A percentile compares a stretch with the other conserved stretches of the same genome.
Evolutionary conservation across 1,284 basidiomycete genomes (phyloP).

Genomic region (Irpex rosettiformis): DNA sequence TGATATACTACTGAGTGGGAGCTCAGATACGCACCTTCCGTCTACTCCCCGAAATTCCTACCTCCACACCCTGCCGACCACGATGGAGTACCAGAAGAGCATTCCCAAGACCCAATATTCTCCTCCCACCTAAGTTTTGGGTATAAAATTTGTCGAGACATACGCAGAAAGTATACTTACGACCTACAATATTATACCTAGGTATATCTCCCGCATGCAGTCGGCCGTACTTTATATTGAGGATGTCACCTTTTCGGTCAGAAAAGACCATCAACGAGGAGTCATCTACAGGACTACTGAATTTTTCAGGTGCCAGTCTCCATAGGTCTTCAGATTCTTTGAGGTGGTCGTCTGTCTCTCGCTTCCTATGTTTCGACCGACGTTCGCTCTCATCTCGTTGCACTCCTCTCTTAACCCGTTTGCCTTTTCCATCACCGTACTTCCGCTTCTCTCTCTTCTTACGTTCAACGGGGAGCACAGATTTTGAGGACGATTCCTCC

Average conservation of each 20-base stretch:
- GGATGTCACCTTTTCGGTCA: constrained; percentile 65
- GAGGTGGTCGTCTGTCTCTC: constrained; percentile 18
- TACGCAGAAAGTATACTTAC: constrained; percentile 36
- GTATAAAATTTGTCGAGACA: constrained; percentile 40
- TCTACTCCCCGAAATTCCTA: constrained; percentile 41
- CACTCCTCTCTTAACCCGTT: constrained; percentile 23
- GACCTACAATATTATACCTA: constrained; percentile 54
- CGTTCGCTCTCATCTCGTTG: constrained; percentile 17
- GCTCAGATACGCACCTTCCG: constrained; percentile 41
- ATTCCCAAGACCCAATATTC: constrained; percentile 55
- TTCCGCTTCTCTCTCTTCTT: constrained; percentile 25
- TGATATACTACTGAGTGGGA: not conserved
- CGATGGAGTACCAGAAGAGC: constrained; percentile 46
- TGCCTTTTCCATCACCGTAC: constrained; percentile 17
- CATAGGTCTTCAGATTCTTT: constrained; percentile 12
- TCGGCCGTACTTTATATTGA: constrained; percentile 70
- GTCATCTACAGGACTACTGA: constrained; percentile 4
- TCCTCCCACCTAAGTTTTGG: constrained; percentile 58
- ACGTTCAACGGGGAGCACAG: no score
- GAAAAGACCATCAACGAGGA: constrained; percentile 48
- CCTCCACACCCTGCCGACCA: constrained; percentile 55
- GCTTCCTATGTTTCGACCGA: constrained; percentile 23
- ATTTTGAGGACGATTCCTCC: no score
- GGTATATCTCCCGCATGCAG: constrained; percentile 65
- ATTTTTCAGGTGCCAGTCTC: constrained; percentile 6